Evolutionary conservation across 2,329 filamentous ascomycete genomes (phyloP).

Genomic region (Albophoma yamanashiensis): DNA sequence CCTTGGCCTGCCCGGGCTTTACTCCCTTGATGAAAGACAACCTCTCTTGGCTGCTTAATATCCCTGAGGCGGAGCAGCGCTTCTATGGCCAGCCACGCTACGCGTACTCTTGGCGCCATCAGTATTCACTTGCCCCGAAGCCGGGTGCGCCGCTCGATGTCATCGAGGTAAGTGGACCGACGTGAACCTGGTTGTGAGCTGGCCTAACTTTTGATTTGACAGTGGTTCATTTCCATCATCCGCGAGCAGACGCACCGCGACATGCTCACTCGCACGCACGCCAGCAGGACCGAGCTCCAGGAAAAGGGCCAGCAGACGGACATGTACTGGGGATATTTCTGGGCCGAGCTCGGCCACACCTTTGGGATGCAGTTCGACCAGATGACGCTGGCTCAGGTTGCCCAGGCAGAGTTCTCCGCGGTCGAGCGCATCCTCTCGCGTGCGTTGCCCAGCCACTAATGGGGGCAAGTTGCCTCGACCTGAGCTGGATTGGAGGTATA

Average conservation of each 20-base stretch:
- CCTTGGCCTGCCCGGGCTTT: slow-evolving; percentile 50
- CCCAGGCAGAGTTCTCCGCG: slow-evolving; percentile 33
- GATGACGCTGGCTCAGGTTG: slow-evolving; percentile 36
- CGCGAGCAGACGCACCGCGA: slow-evolving; percentile 38
- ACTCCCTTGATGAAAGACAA: slow-evolving; percentile 51
- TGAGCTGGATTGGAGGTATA: not conserved
- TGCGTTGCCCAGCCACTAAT: slow-evolving; percentile 16
- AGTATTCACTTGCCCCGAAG: slow-evolving; percentile 41
- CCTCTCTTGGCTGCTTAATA: slow-evolving; percentile 31
- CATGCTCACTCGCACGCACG: slow-evolving; percentile 26
- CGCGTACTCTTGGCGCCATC: slow-evolving; percentile 38
- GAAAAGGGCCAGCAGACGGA: slow-evolving; percentile 21
- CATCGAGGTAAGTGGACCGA: slow-evolving; percentile 34
- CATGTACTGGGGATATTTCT: slow-evolving; percentile 42
- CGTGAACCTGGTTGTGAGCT: too few species aligned
- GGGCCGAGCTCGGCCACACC: slow-evolving; percentile 33
- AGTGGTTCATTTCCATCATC: slow-evolving; percentile 49
- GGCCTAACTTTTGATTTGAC: not conserved
- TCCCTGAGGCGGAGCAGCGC: slow-evolving; percentile 22
- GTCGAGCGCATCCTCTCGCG: slow-evolving; percentile 39
- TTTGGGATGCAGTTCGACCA: slow-evolving; percentile 31
- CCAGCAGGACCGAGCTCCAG: slow-evolving; percentile 28
- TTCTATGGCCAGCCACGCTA: slow-evolving; percentile 36
- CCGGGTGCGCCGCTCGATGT: slow-evolving; percentile 37
- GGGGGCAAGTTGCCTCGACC: too few species aligned